Evolutionary conservation across 1,284 basidiomycete genomes (phyloP).

Genomic region (Ceratobasidium sp.): DNA sequence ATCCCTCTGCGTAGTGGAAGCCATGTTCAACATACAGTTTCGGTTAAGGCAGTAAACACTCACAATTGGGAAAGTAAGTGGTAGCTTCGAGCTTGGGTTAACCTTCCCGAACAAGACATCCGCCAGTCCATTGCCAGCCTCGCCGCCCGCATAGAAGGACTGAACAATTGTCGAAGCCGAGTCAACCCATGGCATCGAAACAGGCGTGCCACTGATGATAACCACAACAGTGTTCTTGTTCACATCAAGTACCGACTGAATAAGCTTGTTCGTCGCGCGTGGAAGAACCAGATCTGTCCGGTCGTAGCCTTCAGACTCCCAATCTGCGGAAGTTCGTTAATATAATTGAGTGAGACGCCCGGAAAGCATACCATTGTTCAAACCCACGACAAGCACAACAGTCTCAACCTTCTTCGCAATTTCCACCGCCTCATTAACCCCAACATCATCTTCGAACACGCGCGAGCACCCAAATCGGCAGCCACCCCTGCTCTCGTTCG

Average conservation of each 20-base stretch:
- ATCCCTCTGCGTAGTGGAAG: constrained; percentile 32
- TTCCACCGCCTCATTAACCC: constrained; percentile 70
- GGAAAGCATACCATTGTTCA: constrained; percentile 63
- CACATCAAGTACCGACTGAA: constrained; percentile 52
- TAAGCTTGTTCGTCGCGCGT: constrained; percentile 58
- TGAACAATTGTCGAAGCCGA: constrained; percentile 69
- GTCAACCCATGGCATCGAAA: constrained; percentile 69
- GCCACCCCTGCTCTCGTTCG: constrained; percentile 60
- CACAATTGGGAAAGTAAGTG: constrained; percentile 51
- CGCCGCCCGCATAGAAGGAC: constrained; percentile 66
- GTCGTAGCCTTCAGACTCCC: constrained; percentile 79
- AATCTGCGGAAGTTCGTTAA: constrained; percentile 59
- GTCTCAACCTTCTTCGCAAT: constrained; percentile 70
- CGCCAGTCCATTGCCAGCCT: constrained; percentile 58
- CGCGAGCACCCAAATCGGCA: constrained; percentile 63
- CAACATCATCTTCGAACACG: constrained; percentile 66
- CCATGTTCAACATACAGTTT: neutral
- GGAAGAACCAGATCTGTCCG: constrained; percentile 70
- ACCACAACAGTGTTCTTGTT: constrained; percentile 64
- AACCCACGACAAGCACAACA: constrained; percentile 72
- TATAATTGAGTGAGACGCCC: neutral
- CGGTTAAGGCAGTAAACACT: neutral
- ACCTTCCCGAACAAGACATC: constrained; percentile 53
- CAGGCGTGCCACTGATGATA: constrained; percentile 62
- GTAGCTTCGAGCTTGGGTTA: constrained; percentile 51